These are phyloP conservation scores for Telopea speciosissima DNA, from an alignment of 177 flowering plant genomes.

Conservation along the genomic window DNA sequence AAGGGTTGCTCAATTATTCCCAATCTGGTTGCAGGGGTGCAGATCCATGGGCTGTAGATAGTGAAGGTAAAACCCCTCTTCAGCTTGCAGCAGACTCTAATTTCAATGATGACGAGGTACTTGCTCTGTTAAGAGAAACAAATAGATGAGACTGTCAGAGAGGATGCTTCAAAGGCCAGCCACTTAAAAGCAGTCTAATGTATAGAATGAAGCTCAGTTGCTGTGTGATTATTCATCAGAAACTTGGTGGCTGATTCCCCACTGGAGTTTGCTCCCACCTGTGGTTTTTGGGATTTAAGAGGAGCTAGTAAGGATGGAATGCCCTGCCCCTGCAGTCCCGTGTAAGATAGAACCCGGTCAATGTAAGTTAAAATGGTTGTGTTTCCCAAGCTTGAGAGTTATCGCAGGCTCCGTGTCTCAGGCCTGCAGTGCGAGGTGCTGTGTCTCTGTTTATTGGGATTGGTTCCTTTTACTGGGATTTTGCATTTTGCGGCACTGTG, in stretches of 20 bases:
- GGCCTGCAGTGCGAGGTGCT: background rate
- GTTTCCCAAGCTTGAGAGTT: background rate
- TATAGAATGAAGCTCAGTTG: conserved; percentile 11
- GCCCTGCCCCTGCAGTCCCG: conserved; percentile 12
- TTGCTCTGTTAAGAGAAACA: conserved; percentile 43
- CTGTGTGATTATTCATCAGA: conserved; percentile 14
- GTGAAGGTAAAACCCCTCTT: conserved; percentile 48
- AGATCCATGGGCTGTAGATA: conserved; percentile 41
- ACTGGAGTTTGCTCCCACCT: conserved; percentile 8
- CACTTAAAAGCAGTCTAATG: background rate
- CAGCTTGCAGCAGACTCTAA: conserved; percentile 45
- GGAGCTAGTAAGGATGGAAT: conserved; percentile 20
- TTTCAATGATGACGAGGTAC: conserved; percentile 54
- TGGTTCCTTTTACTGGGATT: background rate
- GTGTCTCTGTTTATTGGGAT: background rate
- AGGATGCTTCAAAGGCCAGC: background rate
- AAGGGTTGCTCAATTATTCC: background rate
- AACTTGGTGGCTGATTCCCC: conserved; percentile 16
- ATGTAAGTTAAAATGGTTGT: background rate
- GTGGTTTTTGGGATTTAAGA: conserved; percentile 8
- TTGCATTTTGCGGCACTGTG: background rate
- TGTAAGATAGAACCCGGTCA: background rate
- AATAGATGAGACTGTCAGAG: conserved; percentile 31
- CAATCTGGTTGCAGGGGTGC: conserved; percentile 60
- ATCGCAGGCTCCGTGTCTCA: background rate